These are phyloP conservation scores for Testicularia cyperi DNA, from an alignment of 1,284 basidiomycete species.

Conservation along the genomic window DNA sequence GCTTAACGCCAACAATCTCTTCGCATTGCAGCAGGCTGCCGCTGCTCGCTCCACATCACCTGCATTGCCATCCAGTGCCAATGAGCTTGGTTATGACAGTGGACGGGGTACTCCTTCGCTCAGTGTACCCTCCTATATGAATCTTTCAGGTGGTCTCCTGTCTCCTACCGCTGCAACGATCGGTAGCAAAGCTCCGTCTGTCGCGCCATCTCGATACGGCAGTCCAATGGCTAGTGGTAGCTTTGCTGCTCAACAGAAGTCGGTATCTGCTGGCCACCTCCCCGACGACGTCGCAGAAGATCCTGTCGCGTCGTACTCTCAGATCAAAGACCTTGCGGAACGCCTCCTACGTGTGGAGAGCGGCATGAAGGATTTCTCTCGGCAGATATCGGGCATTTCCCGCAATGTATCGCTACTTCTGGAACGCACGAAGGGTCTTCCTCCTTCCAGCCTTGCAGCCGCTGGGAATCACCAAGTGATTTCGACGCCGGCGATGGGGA, in stretches of 20 bases:
- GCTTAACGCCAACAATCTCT: neutral
- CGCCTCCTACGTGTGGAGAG: slow-evolving; percentile 73
- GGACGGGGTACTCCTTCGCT: slow-evolving; percentile 25
- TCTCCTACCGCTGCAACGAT: slow-evolving; percentile 40
- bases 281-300: slow-evolving; percentile 13
- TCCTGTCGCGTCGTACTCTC: too few relatives aligned
- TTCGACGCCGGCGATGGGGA: neutral
- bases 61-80: slow-evolving; percentile 1
- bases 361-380: slow-evolving; percentile 71
- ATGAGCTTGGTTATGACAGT: slow-evolving; percentile 2
- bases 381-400: slow-evolving; percentile 72
- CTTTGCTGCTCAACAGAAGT: slow-evolving; percentile 11
- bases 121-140: slow-evolving; percentile 22
- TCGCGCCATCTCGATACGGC: slow-evolving; percentile 18
- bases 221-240: slow-evolving; percentile 18
- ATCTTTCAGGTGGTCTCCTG: slow-evolving; percentile 32
- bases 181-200: slow-evolving; percentile 11
- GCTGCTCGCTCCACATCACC: slow-evolving; percentile 4
- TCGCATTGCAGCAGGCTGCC: neutral
- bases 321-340: slow-evolving; percentile 75
- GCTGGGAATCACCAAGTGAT: slow-evolving; percentile 9
- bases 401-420: slow-evolving; percentile 75
- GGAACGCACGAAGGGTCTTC: slow-evolving; percentile 64
- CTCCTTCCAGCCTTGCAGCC: slow-evolving; percentile 21
- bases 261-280: slow-evolving; percentile 19